Evolutionary conservation across 208 protist species (phyloP).

Genomic region (Acanthamoeba healyi): DNA sequence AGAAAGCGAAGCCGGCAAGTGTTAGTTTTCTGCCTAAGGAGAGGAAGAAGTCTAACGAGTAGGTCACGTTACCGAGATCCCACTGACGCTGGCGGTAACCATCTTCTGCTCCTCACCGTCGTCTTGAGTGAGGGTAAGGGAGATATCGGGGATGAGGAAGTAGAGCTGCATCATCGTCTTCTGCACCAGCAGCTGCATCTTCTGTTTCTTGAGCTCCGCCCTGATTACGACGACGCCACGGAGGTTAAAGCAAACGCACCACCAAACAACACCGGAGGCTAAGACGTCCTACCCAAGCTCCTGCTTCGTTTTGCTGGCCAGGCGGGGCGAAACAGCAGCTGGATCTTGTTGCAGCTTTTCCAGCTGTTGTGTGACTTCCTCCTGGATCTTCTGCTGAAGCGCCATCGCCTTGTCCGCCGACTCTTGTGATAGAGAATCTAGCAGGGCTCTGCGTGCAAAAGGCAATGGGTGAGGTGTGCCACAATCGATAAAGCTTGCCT

Average conservation of each 20-base stretch:
- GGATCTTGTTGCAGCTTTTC: background rate
- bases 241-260: background rate
- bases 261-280: background rate
- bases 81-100: slow-evolving; percentile 15
- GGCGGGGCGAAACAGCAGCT: background rate
- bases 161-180: slow-evolving; percentile 66
- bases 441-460: background rate
- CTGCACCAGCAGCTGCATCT: slow-evolving; percentile 32
- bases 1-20: background rate
- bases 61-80: background rate
- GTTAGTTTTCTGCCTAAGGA: background rate
- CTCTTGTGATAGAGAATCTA: slow-evolving; percentile 31
- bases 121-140: slow-evolving; percentile 10
- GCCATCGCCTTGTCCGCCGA: background rate
- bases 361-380: slow-evolving; percentile 32
- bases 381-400: slow-evolving; percentile 43
- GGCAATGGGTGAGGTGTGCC: background rate
- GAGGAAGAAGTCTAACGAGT: background rate
- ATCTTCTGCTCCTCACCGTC: slow-evolving; percentile 28
- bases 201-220: background rate
- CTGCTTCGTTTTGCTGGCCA: slow-evolving; percentile 5
- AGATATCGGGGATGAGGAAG: slow-evolving; percentile 68
- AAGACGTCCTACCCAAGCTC: background rate
- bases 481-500: too few relatives aligned
- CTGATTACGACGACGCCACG: background rate